These are phyloP conservation scores for Colletotrichum lini DNA, from an alignment of 2,329 filamentous ascomycete genomes.

Conservation along the genomic window DNA sequence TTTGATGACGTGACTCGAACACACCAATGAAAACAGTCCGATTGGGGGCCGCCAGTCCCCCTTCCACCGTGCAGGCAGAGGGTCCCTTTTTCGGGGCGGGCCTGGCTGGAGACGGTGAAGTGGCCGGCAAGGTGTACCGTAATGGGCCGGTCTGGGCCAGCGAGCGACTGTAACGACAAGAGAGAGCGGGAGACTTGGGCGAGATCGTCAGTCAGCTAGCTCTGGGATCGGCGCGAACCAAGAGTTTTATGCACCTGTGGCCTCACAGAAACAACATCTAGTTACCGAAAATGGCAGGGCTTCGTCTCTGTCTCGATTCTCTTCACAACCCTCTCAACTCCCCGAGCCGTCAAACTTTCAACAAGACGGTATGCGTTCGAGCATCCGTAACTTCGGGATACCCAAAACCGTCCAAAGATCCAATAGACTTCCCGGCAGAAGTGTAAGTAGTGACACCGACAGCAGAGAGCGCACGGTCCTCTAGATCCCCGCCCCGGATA, in stretches of 20 bases:
- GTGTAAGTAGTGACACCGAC: conserved; percentile 23
- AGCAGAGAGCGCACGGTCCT: conserved; percentile 20
- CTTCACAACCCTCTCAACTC: background rate
- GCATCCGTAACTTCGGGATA: conserved; percentile 2
- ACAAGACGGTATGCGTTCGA: background rate
- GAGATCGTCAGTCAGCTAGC: background rate
- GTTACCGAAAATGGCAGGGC: background rate
- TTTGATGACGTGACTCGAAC: background rate
- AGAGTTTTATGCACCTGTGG: background rate
- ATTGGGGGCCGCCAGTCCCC: background rate
- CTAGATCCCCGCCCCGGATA: background rate
- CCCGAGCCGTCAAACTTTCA: background rate
- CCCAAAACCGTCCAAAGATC: background rate
- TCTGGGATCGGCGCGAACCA: background rate
- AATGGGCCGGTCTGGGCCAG: background rate
- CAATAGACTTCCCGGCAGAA: conserved; percentile 1
- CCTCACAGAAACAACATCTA: background rate
- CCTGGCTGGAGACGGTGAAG: background rate
- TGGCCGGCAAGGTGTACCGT: background rate
- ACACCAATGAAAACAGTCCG: background rate
- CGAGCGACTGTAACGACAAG: background rate
- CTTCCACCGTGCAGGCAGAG: background rate
- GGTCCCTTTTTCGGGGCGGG: background rate
- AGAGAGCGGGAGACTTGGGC: background rate
- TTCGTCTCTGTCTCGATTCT: background rate